phyloP scores from a whole-genome alignment of 2,329 filamentous ascomycete species.

The Ceratocystis smalleyi region DNA sequence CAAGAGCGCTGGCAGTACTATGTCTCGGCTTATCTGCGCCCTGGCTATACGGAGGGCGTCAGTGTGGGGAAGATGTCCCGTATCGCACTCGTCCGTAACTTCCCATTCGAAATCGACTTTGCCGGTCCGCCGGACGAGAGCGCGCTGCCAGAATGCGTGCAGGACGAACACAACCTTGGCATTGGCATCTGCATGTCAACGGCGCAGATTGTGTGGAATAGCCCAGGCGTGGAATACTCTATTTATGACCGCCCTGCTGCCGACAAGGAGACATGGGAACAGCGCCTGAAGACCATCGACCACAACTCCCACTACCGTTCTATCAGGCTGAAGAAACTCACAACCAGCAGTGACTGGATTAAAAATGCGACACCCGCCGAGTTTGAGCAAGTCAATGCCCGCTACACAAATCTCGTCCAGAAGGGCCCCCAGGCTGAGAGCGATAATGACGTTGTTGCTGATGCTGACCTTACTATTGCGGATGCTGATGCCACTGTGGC shows the following conservation, averaged over 20 bases:
- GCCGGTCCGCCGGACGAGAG: conserved; percentile 38
- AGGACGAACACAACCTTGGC: conserved; percentile 48
- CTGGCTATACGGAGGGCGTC: conserved; percentile 75
- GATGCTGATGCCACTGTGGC: conserved; percentile 20
- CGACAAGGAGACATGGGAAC: conserved; percentile 47
- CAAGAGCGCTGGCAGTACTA: conserved; percentile 88
- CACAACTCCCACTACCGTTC: conserved; percentile 46
- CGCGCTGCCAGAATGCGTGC: conserved; percentile 30
- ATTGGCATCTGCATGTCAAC: conserved; percentile 63
- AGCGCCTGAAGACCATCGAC: conserved; percentile 37
- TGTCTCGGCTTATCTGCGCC: conserved; percentile 75
- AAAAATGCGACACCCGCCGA: conserved; percentile 64
- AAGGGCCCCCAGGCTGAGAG: conserved; percentile 25
- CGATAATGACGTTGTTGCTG: not conserved
- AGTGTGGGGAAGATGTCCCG: conserved; percentile 48
- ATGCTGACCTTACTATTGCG: conserved; percentile 23
- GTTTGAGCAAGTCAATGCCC: conserved; percentile 58
- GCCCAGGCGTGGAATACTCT: conserved; percentile 54
- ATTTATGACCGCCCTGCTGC: conserved; percentile 55
- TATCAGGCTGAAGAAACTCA: conserved; percentile 57
- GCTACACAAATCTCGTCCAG: conserved; percentile 39
- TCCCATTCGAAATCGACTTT: conserved; percentile 44
- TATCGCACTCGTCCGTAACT: conserved; percentile 55
- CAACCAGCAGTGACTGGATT: conserved; percentile 68
- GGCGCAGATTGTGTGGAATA: conserved; percentile 64